These are phyloP conservation scores for Naganishia antarctica DNA, from an alignment of 768 basidiomycete genomes.

Conservation along the genomic window DNA sequence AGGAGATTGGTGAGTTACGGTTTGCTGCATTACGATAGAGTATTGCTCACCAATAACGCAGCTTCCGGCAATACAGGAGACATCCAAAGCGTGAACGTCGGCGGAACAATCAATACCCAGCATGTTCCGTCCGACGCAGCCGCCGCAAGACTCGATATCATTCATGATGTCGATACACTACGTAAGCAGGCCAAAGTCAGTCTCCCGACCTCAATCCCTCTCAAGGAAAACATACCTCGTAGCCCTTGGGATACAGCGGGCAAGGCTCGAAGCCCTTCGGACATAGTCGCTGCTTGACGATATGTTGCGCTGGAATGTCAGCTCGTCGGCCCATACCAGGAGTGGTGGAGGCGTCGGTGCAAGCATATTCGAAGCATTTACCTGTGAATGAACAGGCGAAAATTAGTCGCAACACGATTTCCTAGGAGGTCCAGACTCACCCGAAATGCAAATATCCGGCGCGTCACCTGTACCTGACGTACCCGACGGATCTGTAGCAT, in stretches of 20 bases:
- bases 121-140: conserved; percentile 18
- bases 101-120: conserved; percentile 13
- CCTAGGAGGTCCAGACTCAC: conserved; percentile 7
- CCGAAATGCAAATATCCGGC: conserved; percentile 1
- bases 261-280: conserved; percentile 13
- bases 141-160: conserved; percentile 21
- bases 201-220: no score
- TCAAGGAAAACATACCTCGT: not conserved
- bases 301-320: not conserved
- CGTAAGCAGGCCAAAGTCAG: not conserved
- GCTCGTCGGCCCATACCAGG: not conserved
- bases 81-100: not conserved
- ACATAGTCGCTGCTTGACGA: not conserved
- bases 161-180: conserved; percentile 22
- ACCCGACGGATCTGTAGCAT: not conserved
- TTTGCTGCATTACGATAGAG: no score
- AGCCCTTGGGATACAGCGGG: conserved; percentile 22
- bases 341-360: not conserved
- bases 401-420: no score
- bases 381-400: not conserved
- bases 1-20: not conserved
- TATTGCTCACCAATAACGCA: conserved; percentile 15
- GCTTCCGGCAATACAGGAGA: not conserved
- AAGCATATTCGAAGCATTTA: conserved; percentile 12
- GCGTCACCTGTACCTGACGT: not conserved